Conservation (phyloP, 2,329 filamentous ascomycete species). For the Verticillium albo-atrum region DNA sequence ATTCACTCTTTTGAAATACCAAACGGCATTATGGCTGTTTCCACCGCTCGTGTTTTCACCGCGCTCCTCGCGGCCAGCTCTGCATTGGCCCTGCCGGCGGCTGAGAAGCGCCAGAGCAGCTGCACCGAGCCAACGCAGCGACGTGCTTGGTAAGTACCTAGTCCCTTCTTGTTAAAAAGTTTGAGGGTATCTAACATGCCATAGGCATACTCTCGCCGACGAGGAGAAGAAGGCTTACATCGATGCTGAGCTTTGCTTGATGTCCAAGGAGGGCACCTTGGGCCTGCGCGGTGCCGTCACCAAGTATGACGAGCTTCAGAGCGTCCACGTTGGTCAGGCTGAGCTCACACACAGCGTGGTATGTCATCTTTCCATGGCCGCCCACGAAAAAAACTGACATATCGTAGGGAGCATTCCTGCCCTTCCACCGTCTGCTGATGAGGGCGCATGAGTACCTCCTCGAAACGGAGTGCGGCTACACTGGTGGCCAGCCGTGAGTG, state of each 20-base stretch:
- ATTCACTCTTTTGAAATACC: background rate
- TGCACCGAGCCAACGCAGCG: background rate
- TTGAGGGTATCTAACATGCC: background rate
- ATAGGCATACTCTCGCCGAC: constrained; percentile 11
- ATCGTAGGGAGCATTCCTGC: constrained; percentile 20
- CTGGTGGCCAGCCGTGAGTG: constrained; percentile 18
- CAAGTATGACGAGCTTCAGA: constrained; percentile 13
- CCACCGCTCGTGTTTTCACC: background rate
- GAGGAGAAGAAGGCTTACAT: constrained; percentile 12
- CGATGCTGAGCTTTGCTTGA: constrained; percentile 12
- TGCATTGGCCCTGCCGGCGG: background rate
- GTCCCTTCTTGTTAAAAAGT: background rate
- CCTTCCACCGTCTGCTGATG: constrained; percentile 23
- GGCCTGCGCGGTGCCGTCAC: constrained; percentile 8
- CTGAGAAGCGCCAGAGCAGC: background rate
- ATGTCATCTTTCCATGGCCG: constrained; percentile 11
- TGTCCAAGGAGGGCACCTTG: constrained; percentile 6
- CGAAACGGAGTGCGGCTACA: constrained; percentile 21
- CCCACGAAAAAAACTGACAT: background rate
- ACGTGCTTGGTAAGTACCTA: background rate
- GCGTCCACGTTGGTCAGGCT: constrained; percentile 10
- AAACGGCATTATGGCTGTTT: background rate
- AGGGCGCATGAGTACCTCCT: constrained; percentile 21
- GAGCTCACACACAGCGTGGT: constrained; percentile 10
- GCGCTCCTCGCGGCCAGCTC: background rate